Conservation (phyloP, 148 eudicot species). For the Heliamphora exappendiculata region DNA sequence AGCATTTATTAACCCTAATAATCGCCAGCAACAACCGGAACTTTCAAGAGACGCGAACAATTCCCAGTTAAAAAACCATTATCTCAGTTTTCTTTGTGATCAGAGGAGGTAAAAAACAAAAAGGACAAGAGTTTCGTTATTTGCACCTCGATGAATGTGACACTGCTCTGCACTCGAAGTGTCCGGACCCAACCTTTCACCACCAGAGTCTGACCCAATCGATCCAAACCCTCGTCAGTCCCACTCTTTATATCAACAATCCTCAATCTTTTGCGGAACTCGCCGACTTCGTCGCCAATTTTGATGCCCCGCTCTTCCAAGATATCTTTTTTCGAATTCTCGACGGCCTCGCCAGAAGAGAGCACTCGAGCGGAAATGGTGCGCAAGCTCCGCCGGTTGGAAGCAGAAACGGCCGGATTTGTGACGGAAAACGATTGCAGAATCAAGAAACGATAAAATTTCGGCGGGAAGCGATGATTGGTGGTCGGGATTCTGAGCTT, state of each 20-base stretch:
- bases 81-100: not conserved
- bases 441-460: not conserved
- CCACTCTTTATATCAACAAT: slow-evolving; percentile 74
- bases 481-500: slow-evolving; percentile 9
- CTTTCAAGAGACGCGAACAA: not conserved
- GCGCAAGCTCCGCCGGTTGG: slow-evolving; percentile 34
- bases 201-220: slow-evolving; percentile 58
- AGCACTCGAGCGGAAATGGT: slow-evolving; percentile 29
- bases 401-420: slow-evolving; percentile 5
- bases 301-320: slow-evolving; percentile 15
- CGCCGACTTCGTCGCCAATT: slow-evolving; percentile 34
- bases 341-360: slow-evolving; percentile 33
- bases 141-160: slow-evolving; percentile 83
- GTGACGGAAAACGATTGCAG: not conserved
- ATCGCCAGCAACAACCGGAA: not conserved
- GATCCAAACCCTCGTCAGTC: slow-evolving; percentile 64
- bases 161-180: slow-evolving; percentile 74
- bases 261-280: slow-evolving; percentile 52
- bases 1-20: slow-evolving; percentile 1
- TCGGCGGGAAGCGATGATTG: slow-evolving; percentile 17
- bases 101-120: not conserved
- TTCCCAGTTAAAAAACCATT: not conserved
- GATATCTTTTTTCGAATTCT: slow-evolving; percentile 18
- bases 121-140: not conserved
- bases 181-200: slow-evolving; percentile 93